Evolutionary conservation across 305 asterid species (phyloP).

Genomic region (Stenogyne calaminthoides): DNA sequence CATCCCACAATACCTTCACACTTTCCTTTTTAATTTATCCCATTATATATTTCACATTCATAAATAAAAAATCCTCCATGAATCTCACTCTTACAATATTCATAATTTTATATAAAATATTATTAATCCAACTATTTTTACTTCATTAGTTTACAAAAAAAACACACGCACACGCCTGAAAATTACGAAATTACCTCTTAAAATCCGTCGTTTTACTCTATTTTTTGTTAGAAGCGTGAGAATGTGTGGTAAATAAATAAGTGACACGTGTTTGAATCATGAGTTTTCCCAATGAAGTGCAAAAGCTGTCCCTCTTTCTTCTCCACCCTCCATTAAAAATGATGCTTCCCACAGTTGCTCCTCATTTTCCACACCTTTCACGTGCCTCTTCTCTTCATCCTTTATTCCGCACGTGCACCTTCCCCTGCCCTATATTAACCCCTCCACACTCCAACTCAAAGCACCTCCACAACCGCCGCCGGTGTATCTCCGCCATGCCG

Average conservation of each 20-base stretch:
- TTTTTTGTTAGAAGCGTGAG: too few species aligned
- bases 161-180: too few species aligned
- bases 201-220: too few species aligned
- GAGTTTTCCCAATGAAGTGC: not conserved
- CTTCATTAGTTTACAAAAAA: too few species aligned
- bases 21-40: too few species aligned
- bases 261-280: not conserved
- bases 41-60: too few species aligned
- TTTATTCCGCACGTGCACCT: constrained; percentile 28
- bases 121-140: too few species aligned
- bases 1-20: too few species aligned
- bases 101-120: too few species aligned
- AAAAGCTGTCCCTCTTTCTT: constrained; percentile 7
- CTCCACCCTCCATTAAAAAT: constrained; percentile 13
- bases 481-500: constrained; percentile 45
- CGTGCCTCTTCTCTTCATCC: constrained; percentile 29
- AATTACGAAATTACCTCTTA: too few species aligned
- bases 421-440: constrained; percentile 22
- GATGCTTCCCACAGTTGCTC: constrained; percentile 1
- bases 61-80: too few species aligned
- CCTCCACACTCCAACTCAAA: constrained; percentile 20
- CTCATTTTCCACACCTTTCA: constrained; percentile 30
- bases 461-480: constrained; percentile 20
- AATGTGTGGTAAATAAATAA: not conserved
- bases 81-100: too few species aligned